phyloP scores from a whole-genome alignment of 306 rosid genomes.

The Dryas octopetala region DNA sequence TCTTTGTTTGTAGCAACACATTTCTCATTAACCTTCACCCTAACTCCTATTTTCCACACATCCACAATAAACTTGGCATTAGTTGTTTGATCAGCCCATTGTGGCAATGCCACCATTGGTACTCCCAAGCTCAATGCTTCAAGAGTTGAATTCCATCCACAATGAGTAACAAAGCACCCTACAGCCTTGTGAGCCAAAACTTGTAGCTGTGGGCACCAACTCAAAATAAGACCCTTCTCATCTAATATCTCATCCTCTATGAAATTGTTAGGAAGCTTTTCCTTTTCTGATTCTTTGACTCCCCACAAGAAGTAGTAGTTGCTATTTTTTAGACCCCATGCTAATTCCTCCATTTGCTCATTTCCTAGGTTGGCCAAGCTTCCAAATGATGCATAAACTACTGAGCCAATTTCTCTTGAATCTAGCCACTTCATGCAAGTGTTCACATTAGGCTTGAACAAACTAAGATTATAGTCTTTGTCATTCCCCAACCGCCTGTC shows the following conservation, averaged over 20 bases:
- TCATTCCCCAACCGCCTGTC: constrained; percentile 18
- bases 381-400: constrained; percentile 24
- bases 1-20: background rate
- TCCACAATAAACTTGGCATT: too few relatives aligned
- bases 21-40: background rate
- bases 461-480: constrained; percentile 10
- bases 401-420: constrained; percentile 11
- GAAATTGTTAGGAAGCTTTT: constrained; percentile 13
- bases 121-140: too few relatives aligned
- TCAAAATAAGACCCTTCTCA: background rate
- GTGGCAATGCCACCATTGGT: too few relatives aligned
- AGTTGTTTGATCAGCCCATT: too few relatives aligned
- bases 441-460: constrained; percentile 1
- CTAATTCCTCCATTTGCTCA: constrained; percentile 22
- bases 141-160: too few relatives aligned
- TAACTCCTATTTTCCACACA: too few relatives aligned
- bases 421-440: constrained; percentile 12
- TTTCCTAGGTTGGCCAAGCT: constrained; percentile 5
- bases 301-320: constrained; percentile 14
- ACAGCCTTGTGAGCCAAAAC: too few relatives aligned
- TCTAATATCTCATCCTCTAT: constrained; percentile 1
- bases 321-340: constrained; percentile 7
- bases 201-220: too few relatives aligned
- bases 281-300: constrained; percentile 7
- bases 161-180: too few relatives aligned